Conservation (phyloP, 164 flowering plant genomes). For the Cinnamomum micranthum region DNA sequence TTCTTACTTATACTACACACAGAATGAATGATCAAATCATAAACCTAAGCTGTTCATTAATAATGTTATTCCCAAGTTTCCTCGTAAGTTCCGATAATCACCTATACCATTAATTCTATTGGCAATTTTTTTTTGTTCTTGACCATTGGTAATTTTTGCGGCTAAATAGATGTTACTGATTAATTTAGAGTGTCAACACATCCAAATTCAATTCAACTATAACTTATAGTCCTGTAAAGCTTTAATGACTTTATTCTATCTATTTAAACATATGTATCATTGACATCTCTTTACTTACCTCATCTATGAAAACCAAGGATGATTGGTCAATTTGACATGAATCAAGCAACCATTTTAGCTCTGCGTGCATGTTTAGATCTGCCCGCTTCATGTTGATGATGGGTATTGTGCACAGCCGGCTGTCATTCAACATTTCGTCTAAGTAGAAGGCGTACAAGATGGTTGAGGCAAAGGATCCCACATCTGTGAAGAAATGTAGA, state of each 20-base stretch:
- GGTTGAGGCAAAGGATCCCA: conserved; percentile 50
- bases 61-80: background rate
- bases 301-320: conserved; percentile 51
- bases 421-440: conserved; percentile 28
- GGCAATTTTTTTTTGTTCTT: background rate
- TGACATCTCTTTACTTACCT: conserved; percentile 31
- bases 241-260: too few species aligned
- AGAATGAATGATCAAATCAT: background rate
- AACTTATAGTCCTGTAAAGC: background rate
- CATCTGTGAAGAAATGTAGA: conserved; percentile 33
- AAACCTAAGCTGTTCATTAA: background rate
- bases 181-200: background rate
- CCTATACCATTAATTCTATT: background rate
- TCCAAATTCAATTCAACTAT: background rate
- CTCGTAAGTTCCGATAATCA: background rate
- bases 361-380: conserved; percentile 45
- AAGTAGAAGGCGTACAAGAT: conserved; percentile 67
- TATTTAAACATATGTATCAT: background rate
- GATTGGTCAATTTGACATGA: conserved; percentile 55
- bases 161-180: background rate
- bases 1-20: background rate
- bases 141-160: background rate
- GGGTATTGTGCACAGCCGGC: conserved; percentile 56
- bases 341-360: conserved; percentile 56
- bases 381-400: conserved; percentile 62